A percentile compares a stretch with the other conserved stretches of the same genome.
phyloP scores from a whole-genome alignment of 345 rosid species.

The Moringa oleifera region DNA sequence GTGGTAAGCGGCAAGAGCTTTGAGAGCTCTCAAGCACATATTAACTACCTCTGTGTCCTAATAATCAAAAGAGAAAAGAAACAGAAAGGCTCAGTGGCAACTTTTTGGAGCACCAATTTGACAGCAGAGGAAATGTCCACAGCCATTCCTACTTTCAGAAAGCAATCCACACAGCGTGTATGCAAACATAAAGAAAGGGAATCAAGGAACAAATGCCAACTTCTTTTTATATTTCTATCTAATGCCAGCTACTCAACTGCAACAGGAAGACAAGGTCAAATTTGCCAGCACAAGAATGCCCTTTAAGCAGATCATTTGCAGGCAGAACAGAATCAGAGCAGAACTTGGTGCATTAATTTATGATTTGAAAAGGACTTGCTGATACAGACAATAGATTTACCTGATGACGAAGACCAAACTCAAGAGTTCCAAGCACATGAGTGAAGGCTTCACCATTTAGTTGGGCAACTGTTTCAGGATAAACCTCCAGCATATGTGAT shows the following conservation, averaged over 20 bases:
- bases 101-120: background rate
- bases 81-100: background rate
- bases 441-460: slow-evolving; percentile 66
- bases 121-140: background rate
- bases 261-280: background rate
- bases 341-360: too few relatives aligned
- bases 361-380: too few relatives aligned
- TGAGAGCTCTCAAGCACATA: slow-evolving; percentile 86
- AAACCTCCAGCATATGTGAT: slow-evolving; percentile 93
- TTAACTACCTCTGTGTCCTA: slow-evolving; percentile 82
- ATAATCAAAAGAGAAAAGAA: slow-evolving; percentile 2
- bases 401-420: slow-evolving; percentile 95
- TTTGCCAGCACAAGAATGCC: background rate
- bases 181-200: background rate
- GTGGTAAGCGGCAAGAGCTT: slow-evolving; percentile 90
- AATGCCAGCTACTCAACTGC: background rate
- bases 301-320: background rate
- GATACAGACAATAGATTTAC: slow-evolving; percentile 24
- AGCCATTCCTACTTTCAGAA: background rate
- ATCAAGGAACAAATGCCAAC: background rate
- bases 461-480: slow-evolving; percentile 83
- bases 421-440: slow-evolving; percentile 78
- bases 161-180: background rate
- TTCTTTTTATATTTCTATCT: background rate
- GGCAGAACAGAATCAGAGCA: background rate